Base-by-base conservation (phyloP, 345 rosid species). In the Bruguiera sexangula region DNA sequence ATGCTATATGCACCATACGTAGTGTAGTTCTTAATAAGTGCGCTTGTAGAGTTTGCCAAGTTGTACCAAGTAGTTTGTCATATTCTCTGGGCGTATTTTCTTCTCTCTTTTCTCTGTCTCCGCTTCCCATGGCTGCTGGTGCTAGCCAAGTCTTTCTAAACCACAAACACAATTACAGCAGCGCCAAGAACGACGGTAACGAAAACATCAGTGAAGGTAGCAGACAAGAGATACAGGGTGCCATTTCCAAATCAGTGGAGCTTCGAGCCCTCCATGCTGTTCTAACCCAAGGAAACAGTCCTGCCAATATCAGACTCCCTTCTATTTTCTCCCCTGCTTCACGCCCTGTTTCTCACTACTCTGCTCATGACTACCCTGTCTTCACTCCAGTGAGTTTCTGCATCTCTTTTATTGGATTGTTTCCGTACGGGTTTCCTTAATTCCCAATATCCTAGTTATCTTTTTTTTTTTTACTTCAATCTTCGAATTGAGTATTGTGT, bases 351-450 rank as follows among this genome's bases (percentile, higher is more conserved):
- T 63, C 86, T 65, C 86, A 79, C 70, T 81, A 82, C 82, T 86
- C 96, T 66, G 96, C 97, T 68, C 90, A 88, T 62, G 99, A 91
- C 74, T 95, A 95, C 78, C 99, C 99, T 69, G 93, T 95, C 70
- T 95, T 94, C 65, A 88, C 97, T 30, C 97, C 99, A 20, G 99
- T 94, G 62, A 94, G 89, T 81, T 63, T 52, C 56, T 2, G 2
- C 19, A 6, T 8, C 24, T 16, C 10, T 4, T 24, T 4, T 13
- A 30, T 13, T 27, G 30, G 21, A 26, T 68, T 3, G 21, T 53
- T 30, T 54, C 3, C 26, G 11, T 27, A 24, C 50, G 18, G 15
- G 18, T 43, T 24, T 13, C 3, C 50, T 43, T 13, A 43, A 43
- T 43, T 43, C 5, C 50, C 19, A 13, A 43, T 43, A 43, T 8